These are phyloP conservation scores for Triticum monococcum DNA, from an alignment of 176 grass and related monocot genomes.

Conservation along the genomic window DNA sequence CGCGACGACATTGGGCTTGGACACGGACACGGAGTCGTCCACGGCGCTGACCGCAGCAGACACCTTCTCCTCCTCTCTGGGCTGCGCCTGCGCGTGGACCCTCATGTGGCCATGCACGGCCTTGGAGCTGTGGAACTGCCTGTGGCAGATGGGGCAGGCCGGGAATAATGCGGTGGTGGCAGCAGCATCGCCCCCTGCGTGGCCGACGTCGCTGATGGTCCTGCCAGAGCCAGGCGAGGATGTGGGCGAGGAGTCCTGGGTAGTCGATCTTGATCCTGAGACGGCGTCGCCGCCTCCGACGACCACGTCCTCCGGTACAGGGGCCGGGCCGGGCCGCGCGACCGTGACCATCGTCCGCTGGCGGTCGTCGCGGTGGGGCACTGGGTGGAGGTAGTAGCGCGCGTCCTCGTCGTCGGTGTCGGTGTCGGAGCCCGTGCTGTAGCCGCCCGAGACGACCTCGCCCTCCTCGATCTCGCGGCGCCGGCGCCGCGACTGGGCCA, in stretches of 20 bases:
- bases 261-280: neutral
- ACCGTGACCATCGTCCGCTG: neutral
- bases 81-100: constrained; percentile 4
- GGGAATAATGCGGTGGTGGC: neutral
- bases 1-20: neutral
- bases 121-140: constrained; percentile 15
- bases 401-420: neutral
- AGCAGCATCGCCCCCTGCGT: too few relatives aligned
- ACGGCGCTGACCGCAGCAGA: neutral
- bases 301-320: too few relatives aligned
- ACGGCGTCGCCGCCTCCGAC: too few relatives aligned
- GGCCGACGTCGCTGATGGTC: constrained; percentile 3
- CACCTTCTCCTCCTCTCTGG: neutral
- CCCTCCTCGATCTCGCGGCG: neutral
- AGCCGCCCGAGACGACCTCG: neutral
- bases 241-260: too few relatives aligned
- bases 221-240: neutral
- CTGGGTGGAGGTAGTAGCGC: neutral
- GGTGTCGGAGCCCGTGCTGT: neutral
- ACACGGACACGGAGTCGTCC: neutral
- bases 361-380: neutral
- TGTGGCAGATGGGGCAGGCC: constrained; percentile 6
- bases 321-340: too few relatives aligned
- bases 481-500: neutral
- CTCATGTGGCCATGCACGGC: constrained; percentile 37